Base-by-base conservation (phyloP, 106 monocot genomes). In the Dioscorea dumetorum region DNA sequence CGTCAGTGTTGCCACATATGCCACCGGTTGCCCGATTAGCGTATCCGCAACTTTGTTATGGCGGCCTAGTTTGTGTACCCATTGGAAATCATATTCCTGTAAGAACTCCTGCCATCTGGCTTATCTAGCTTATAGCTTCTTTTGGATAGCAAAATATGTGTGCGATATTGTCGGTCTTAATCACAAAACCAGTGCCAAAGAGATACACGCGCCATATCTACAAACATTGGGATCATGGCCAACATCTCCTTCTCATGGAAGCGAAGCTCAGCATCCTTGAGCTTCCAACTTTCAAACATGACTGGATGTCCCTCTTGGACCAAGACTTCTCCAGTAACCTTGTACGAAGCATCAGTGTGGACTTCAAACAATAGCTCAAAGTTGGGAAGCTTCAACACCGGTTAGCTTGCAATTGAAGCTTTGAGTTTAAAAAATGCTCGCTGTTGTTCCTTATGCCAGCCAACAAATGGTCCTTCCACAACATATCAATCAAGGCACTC, bases 81-180 rank as follows among this genome's bases (percentile, higher is more conserved):
- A 21, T 20, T 58, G 4, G 16, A 59, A 70, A 34, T 60, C 3
- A 21, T 52, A 70, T 48, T 70, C 58, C 0, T 0, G 22, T 7
- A 60, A 48, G n/a, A 48, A 35, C 14, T 58, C 70, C 14, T 70
- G 70, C 59, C 56, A 69, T 4, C 28, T 32, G 6, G 48, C 59
- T n/a, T n/a, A n/a, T n/a, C 22, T 60, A n/a, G 19, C 48, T 70
- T 11, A 11, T 14, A 16, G 13, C 49, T 49, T 60, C 60, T 61
- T 71, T 34, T 58, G 21, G 1, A 9, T 22, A 3, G 16, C 9
- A 58, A 58, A 58, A 3, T 58, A 58, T 4, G 58, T 58, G 10
- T 58, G 58, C 10, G 4, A 58, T 21, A 31, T 72, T 72, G 28
- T 71, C 48, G 3, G 60, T 71, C 5, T 19, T 11, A 3, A 60